Evolutionary conservation across 1,139 yeast species (phyloP).

Genomic region (Yamadazyma triangularis): DNA sequence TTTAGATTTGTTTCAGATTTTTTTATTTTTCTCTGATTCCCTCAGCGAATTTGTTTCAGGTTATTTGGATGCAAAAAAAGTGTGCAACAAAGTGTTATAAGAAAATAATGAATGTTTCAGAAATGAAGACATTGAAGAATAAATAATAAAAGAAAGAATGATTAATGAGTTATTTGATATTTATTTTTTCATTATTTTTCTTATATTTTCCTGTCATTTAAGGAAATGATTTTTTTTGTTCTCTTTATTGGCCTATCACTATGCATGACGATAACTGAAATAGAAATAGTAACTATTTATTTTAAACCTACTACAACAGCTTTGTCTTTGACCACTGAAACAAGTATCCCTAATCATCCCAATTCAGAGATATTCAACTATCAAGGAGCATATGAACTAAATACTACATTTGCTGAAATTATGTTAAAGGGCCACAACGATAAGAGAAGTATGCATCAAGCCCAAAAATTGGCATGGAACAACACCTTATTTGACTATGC

Average conservation of each 20-base stretch:
- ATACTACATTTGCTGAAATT: conserved; percentile 19
- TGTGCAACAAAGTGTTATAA: too few species aligned
- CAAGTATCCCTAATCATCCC: too few species aligned
- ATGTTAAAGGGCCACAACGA: conserved; percentile 27
- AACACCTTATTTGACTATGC: conserved; percentile 26
- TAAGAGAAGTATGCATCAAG: conserved; percentile 25
- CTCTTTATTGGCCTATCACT: not conserved
- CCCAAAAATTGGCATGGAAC: conserved; percentile 30
- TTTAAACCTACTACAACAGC: conserved; percentile 6
- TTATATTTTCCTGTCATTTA: not conserved
- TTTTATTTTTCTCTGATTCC: too few species aligned
- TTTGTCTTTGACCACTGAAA: conserved; percentile 2
- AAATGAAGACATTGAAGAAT: conserved; percentile 1
- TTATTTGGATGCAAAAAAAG: too few species aligned
- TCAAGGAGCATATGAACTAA: conserved; percentile 11
- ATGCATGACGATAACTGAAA: conserved; percentile 12
- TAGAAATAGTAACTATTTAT: conserved; percentile 13
- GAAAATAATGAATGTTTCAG: conserved; percentile 4
- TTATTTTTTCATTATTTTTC: not conserved
- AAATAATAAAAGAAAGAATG: conserved; percentile 1
- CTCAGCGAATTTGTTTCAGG: conserved; percentile 4
- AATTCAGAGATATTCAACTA: too few species aligned
- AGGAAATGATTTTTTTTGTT: too few species aligned
- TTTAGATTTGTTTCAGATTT: not conserved
- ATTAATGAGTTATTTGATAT: not conserved